These are phyloP conservation scores for Hypoxylon lenormandii DNA, from an alignment of 495 filamentous ascomycete species.

Conservation along the genomic window DNA sequence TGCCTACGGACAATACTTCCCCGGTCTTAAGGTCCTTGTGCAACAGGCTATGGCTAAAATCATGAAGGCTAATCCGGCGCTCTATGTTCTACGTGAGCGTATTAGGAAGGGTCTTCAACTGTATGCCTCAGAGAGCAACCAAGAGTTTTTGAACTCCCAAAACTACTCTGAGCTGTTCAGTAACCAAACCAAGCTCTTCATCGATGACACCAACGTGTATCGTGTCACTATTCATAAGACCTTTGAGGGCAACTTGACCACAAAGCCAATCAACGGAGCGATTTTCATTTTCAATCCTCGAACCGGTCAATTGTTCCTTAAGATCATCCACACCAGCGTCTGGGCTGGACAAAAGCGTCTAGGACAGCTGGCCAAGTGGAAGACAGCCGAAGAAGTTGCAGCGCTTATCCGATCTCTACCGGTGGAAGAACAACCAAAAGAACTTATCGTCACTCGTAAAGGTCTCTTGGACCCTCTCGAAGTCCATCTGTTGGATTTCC, in stretches of 20 bases:
- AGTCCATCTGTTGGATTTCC: conserved; percentile 97
- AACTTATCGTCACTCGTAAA: conserved; percentile 97
- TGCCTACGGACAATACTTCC: conserved; percentile 98
- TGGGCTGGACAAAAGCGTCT: conserved; percentile 99
- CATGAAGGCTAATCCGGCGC: conserved; percentile 98
- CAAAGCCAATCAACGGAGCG: conserved; percentile 99
- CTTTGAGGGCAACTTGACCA: conserved; percentile 98
- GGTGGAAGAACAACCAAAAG: conserved; percentile 98
- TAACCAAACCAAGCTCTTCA: conserved; percentile 98
- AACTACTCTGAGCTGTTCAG: conserved; percentile 99
- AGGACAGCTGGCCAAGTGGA: conserved; percentile 98
- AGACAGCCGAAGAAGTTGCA: conserved; percentile 99
- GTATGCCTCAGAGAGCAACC: conserved; percentile 98
- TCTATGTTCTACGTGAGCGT: conserved; percentile 97
- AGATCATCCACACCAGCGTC: conserved; percentile 99
- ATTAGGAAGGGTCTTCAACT: conserved; percentile 98
- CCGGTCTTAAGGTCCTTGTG: conserved; percentile 92
- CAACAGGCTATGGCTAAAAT: conserved; percentile 99
- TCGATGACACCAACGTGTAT: conserved; percentile 99
- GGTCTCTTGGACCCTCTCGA: conserved; percentile 97
- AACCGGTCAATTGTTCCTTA: conserved; percentile 96
- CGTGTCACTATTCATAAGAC: conserved; percentile 99
- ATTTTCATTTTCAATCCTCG: conserved; percentile 99
- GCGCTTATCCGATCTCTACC: conserved; percentile 96
- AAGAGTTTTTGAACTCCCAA: conserved; percentile 99